A percentile compares a stretch with the other conserved stretches of the same genome.
Evolutionary conservation across 108 stramenopile species (phyloP).

Genomic region (Epipyxis sp.): DNA sequence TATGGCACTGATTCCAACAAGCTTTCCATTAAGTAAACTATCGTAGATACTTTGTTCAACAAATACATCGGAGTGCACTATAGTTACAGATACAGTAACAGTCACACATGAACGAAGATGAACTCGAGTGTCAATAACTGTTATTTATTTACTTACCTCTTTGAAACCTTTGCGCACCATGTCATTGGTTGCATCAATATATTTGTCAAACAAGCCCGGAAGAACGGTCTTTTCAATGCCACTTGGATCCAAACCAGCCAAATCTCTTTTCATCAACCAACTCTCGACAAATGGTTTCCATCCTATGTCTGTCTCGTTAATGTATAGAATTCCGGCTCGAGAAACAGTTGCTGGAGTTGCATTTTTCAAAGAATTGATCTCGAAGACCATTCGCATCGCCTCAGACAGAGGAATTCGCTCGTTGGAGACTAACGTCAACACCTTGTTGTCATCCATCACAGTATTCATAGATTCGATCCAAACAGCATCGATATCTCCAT

Average conservation of each 20-base stretch:
- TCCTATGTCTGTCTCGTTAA: slow-evolving; percentile 79
- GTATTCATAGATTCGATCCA: slow-evolving; percentile 95
- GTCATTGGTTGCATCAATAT: slow-evolving; percentile 69
- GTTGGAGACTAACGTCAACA: slow-evolving; percentile 79
- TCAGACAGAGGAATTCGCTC: slow-evolving; percentile 79
- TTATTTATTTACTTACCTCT: too few species aligned
- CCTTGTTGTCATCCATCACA: slow-evolving; percentile 90
- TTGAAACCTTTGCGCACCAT: slow-evolving; percentile 71
- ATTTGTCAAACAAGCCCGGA: slow-evolving; percentile 75
- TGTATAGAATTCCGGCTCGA: slow-evolving; percentile 80
- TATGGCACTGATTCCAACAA: slow-evolving; percentile 62
- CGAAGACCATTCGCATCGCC: slow-evolving; percentile 86
- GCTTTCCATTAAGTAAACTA: slow-evolving; percentile 71
- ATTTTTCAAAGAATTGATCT: slow-evolving; percentile 80
- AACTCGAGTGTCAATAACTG: too few species aligned
- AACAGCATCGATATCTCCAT: slow-evolving; percentile 84
- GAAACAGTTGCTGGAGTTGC: slow-evolving; percentile 87
- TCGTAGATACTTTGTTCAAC: slow-evolving; percentile 72
- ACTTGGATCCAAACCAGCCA: slow-evolving; percentile 39
- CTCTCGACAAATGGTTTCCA: slow-evolving; percentile 81
- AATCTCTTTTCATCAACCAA: slow-evolving; percentile 65
- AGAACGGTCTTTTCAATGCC: slow-evolving; percentile 58
- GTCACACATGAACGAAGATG: too few species aligned
- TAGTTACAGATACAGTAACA: too few species aligned
- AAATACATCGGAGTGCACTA: slow-evolving; percentile 68